phyloP scores from a whole-genome alignment of 2,329 filamentous ascomycete species.

The Scytalidium lignicola region DNA sequence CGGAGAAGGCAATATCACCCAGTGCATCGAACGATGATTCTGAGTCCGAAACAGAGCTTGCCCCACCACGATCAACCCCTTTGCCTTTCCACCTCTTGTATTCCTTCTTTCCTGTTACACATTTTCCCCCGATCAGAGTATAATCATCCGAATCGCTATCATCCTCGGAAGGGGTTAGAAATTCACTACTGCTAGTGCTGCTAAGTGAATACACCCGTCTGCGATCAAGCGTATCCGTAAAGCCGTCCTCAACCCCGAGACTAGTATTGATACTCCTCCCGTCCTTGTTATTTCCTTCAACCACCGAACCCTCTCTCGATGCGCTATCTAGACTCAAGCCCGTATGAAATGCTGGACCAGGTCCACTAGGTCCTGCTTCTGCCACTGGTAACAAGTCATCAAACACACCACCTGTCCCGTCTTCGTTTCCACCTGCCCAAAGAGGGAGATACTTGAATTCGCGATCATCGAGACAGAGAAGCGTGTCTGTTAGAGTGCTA shows the following conservation, averaged over 20 bases:
- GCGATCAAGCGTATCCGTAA: constrained; percentile 9
- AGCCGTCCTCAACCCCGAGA: constrained; percentile 14
- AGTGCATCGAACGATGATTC: neutral
- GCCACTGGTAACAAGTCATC: constrained; percentile 29
- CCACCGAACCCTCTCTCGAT: constrained; percentile 4
- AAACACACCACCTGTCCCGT: constrained; percentile 45
- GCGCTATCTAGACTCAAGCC: constrained; percentile 20
- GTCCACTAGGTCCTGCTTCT: constrained; percentile 27
- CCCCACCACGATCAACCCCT: neutral
- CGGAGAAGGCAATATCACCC: neutral
- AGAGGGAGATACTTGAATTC: constrained; percentile 61
- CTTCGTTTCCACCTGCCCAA: constrained; percentile 56
- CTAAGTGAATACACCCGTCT: constrained; percentile 2
- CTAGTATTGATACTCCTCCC: constrained; percentile 6
- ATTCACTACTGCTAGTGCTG: neutral
- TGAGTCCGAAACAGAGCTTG: neutral
- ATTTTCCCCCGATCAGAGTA: neutral
- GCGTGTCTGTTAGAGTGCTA: constrained; percentile 28
- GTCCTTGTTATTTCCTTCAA: constrained; percentile 6
- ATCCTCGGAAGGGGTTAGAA: neutral
- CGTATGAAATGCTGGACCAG: constrained; percentile 28
- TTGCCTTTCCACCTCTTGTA: neutral
- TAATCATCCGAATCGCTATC: neutral
- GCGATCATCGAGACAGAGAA: constrained; percentile 47
- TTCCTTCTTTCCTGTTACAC: neutral